Base-by-base conservation (phyloP, 2,329 filamentous ascomycete species). In the Apiospora koreana region DNA sequence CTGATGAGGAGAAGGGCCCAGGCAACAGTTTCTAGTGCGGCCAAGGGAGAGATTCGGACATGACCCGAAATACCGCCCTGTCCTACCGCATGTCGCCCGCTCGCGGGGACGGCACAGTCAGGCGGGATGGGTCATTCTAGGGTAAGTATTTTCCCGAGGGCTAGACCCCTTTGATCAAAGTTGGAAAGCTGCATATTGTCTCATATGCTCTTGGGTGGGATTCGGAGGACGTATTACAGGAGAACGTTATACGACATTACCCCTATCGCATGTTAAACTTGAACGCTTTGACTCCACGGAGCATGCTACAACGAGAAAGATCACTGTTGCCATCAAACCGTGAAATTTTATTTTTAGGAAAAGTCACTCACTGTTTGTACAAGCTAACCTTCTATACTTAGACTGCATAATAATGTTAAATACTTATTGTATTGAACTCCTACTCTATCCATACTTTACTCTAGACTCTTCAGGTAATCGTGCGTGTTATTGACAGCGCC, bases 381-480 rank as follows among this genome's bases (percentile, higher is more conserved):
- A 5, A 43, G 12, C 14, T 16, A 18, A 16, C 16, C 41, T 43
- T 4, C 35, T 12, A 16, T 43, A 16, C 16, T 3, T 16, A 16
- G 5, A 7, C 18, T n/a, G 54, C 2, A 28, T 38, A 18, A n/a
- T 4, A 21, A 6, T 38, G 18, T 5, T 10, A 2, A 14, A 1
- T 62, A 31, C 12, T 8, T 14, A 62, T 12, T 21, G 54, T 23
- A 38, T 12, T 38, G 18, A 14, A 7, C n/a, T 25, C 3, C 7
- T 54, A 23, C 5, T 38, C 2, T 10, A 62, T n/a, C 21, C 54
- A n/a, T 3, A 7, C 9, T 38, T n/a, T 62, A 62, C 54, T 62
- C 54, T n/a, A 62, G 54, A 38, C 31, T 62, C 54, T 62, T 62
- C 54, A 62, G 31, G 18, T 62, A 62, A 35, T 62, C n/a, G 31